phyloP scores from a whole-genome alignment of 2,329 filamentous ascomycete species.

The Fusarium sp. region DNA sequence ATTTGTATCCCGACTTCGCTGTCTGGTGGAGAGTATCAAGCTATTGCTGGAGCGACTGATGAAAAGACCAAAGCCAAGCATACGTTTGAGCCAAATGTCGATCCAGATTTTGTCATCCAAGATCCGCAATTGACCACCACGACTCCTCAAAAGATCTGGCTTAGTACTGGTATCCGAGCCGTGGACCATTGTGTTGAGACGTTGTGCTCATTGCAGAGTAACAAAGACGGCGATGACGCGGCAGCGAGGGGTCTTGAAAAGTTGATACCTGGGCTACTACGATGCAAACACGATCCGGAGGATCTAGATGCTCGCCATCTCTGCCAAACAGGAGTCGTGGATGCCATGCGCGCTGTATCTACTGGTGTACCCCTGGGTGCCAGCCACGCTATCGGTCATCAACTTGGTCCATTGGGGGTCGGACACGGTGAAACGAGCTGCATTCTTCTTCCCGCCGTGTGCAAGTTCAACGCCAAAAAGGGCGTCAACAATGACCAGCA shows the following conservation, averaged over 20 bases:
- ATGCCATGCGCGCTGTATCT: slow-evolving; percentile 21
- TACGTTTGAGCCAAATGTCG: slow-evolving; percentile 1
- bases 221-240: neutral
- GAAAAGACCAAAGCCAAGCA: slow-evolving; percentile 12
- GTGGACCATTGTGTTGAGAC: slow-evolving; percentile 19
- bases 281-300: neutral
- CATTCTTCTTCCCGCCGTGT: slow-evolving; percentile 17
- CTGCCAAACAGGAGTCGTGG: slow-evolving; percentile 1
- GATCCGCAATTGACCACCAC: slow-evolving; percentile 12
- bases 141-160: slow-evolving; percentile 5
- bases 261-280: slow-evolving; percentile 1
- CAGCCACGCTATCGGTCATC: slow-evolving; percentile 25
- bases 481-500: slow-evolving; percentile 1
- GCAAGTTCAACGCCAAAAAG: slow-evolving; percentile 7
- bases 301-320: slow-evolving; percentile 16
- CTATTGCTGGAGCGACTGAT: slow-evolving; percentile 14
- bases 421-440: slow-evolving; percentile 21
- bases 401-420: slow-evolving; percentile 13
- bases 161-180: neutral
- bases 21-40: slow-evolving; percentile 17
- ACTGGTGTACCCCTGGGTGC: slow-evolving; percentile 14
- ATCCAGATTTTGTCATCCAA: slow-evolving; percentile 5
- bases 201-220: slow-evolving; percentile 14
- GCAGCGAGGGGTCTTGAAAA: neutral
- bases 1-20: slow-evolving; percentile 21